These are phyloP conservation scores for Eimeria acervulina DNA, from an alignment of 169 alveolate species.

Conservation along the genomic window DNA sequence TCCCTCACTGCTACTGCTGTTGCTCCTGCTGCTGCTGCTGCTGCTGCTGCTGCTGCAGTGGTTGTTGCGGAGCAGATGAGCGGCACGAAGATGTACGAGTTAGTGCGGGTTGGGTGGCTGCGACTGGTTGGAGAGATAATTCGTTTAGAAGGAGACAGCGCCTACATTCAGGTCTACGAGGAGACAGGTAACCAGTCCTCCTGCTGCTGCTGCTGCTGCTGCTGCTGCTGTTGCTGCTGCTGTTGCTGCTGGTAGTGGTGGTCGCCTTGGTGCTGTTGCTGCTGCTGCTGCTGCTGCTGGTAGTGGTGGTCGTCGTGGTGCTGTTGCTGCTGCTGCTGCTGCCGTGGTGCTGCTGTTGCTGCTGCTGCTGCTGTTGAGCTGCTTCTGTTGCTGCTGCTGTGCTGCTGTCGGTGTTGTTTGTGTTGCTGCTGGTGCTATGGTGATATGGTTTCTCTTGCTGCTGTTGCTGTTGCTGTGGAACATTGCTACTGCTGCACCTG, in stretches of 20 bases:
- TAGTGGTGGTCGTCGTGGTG: neutral
- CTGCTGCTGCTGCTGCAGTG: too few species aligned
- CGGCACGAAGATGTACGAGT: conserved; percentile 99
- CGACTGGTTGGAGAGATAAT: conserved; percentile 99
- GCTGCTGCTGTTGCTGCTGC: conserved; percentile 86
- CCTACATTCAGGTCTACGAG: conserved; percentile 98
- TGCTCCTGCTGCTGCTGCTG: conserved; percentile 17
- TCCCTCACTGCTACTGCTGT: neutral
- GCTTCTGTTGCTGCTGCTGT: too few species aligned
- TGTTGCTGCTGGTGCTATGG: too few species aligned
- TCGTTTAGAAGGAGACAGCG: conserved; percentile 98
- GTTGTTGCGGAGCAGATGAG: too few species aligned
- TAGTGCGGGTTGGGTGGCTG: conserved; percentile 98
- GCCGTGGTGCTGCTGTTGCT: conserved; percentile 35
- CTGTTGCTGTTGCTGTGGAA: neutral
- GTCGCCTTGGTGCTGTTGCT: too few species aligned
- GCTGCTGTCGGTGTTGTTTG: too few species aligned
- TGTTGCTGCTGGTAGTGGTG: too few species aligned
- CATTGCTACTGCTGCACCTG: neutral
- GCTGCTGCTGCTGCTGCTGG: conserved; percentile 39
- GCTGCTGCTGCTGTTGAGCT: too few species aligned
- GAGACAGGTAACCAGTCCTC: conserved; percentile 85
- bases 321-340: neutral
- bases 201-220: conserved; percentile 86
- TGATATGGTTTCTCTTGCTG: conserved; percentile 14